Evolutionary conservation across 1,284 basidiomycete genomes (phyloP).

Genomic region (Inonotus hispidus): DNA sequence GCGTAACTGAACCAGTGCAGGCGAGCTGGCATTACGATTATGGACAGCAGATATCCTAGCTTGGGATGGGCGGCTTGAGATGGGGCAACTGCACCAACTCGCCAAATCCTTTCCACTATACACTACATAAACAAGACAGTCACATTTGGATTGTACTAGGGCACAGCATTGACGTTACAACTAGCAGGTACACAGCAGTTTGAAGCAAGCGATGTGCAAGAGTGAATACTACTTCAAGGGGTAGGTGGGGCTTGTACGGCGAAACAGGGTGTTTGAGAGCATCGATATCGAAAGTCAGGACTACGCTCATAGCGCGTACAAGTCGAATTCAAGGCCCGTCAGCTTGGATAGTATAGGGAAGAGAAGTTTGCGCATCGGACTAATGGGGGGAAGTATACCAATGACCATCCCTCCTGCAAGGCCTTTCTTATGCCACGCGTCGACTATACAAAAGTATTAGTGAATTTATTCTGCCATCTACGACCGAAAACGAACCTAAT

Average conservation of each 20-base stretch:
- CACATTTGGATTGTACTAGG: too few relatives aligned
- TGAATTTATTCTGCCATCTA: background rate
- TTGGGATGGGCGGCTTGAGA: too few relatives aligned
- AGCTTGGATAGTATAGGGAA: conserved; percentile 26
- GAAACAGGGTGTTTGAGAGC: too few relatives aligned
- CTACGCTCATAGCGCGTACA: conserved; percentile 4
- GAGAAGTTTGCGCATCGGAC: conserved; percentile 40
- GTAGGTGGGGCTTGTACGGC: background rate
- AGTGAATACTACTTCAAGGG: too few relatives aligned
- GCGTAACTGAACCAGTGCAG: too few relatives aligned
- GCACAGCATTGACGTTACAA: too few relatives aligned
- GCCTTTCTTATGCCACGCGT: conserved; percentile 62
- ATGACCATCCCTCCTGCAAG: conserved; percentile 58
- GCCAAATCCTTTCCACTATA: too few relatives aligned
- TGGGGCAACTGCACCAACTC: too few relatives aligned
- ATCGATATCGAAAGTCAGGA: background rate
- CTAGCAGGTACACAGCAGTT: too few relatives aligned
- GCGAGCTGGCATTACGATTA: too few relatives aligned
- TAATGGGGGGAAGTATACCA: conserved; percentile 52
- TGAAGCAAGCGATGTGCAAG: background rate
- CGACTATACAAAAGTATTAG: conserved; percentile 34
- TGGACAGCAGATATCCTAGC: too few relatives aligned
- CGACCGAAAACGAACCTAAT: conserved; percentile 35
- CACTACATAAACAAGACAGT: too few relatives aligned
- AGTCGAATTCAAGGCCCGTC: conserved; percentile 9